Base-by-base conservation (phyloP, 2,329 filamentous ascomycete genomes). In the Colletotrichum falcatum region DNA sequence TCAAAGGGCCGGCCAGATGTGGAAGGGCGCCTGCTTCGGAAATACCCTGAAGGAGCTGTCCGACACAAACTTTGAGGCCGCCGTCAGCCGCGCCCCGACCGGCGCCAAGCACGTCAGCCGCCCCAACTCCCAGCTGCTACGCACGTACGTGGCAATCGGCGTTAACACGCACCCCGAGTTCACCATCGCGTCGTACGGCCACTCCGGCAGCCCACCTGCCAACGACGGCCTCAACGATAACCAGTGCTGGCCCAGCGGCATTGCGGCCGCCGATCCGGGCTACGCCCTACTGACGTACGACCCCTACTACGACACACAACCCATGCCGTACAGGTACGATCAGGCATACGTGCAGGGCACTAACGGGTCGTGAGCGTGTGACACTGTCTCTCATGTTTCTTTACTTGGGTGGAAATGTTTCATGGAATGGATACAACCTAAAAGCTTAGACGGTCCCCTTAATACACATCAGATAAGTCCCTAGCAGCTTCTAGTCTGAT, bases 141-240 rank as follows among this genome's bases (percentile, higher is more conserved):
- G 18, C 18, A 44, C 42, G 18, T 44, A 9, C 18, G 18, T 44
- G 42, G 42, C 18, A 6, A 44, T 20, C 18, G 18, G 18, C 42
- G 18, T 44, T 18, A 44, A 44, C 42, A 44, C 42, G 18, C 54
- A 53, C 18, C 63, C 63, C n/a, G 63, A 51, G 30, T 65, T 60
- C 62, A 60, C 54, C 42, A 60, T 65, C 11, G 8, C 63, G 33
- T 51, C 42, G 1, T 60, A 35, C 12, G 63, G 44, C 16, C 63
- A 65, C 37, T 51, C 54, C 3, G 63, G 54, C 23, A 65, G 28
- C 23, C 63, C 63, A 3, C 63, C 63, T 5, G 33, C 42, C 5
- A 65, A 76, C 37, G 66, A 75, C 39, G 73, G 74, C n/a, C 62
- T 76, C 30, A n/a, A 53, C 30, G 68, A 69, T n/a, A 76, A 76